Evolutionary conservation across 2,329 filamentous ascomycete genomes (phyloP), one percentile per base, ranked within the genome.

Genomic region (Pezicula radicicola): DNA sequence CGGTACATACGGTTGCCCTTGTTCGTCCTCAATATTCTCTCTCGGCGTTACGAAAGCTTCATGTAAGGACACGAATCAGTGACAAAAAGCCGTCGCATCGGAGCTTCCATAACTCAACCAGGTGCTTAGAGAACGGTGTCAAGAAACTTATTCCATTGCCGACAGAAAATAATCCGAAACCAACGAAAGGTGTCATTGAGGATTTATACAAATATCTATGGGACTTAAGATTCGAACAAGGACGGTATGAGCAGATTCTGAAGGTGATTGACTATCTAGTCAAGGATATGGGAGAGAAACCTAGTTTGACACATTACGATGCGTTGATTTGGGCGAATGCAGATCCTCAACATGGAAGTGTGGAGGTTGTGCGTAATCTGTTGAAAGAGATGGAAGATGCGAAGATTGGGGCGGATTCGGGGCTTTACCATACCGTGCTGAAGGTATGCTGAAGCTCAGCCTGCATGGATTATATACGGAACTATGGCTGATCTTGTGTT

Each of bases 291-390:
- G 67, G 72, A 2, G 78, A 85, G 61, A 65, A 68, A 47, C 81
- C 83, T 3, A 82, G 80, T 60, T 62, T 75, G 3, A 72, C 78
- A 49, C 71, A 91, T 47, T 97, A 94, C 68, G 84, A 89, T 60
- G 84, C 86, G 13, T 71, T 96, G 48, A 84, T 96, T 60, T 76
- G 85, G 53, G 83, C 85, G 44, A 91, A 95, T 70, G 75, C 81
- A 28, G 79, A 85, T 63, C 74, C 79, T 1, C 62, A 71, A 30
- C 66, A 79, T 48, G 92, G 91, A 8, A 91, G 87, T 5, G 84
- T 85, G 2, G 75, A 76, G 27, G 79, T 81, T 44, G 79, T 93
- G 13, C 69, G 64, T 33, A 72, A 71, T 18, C 72, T 96, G n/a
- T 70, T 96, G 21, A 71, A 80, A 19, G 90, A 96, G 62, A 89